These are phyloP conservation scores for Nepenthes gracilis DNA, from an alignment of 148 eudicot species.

Conservation along the genomic window DNA sequence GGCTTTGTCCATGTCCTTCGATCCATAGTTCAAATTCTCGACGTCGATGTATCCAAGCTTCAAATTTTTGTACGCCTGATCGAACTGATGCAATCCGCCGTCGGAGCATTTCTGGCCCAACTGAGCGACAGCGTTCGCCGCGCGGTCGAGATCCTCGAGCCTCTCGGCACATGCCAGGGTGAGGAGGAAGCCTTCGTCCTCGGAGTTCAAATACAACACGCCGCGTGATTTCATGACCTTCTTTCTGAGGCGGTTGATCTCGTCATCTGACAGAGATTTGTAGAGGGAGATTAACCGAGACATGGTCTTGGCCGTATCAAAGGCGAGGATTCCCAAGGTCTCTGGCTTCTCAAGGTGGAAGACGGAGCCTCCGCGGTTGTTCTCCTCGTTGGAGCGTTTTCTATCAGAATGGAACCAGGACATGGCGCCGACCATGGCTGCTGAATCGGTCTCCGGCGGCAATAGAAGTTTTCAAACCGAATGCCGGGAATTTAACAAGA, in stretches of 20 bases:
- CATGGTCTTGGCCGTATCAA: conserved; percentile 67
- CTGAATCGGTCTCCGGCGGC: too few species aligned
- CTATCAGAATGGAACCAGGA: too few species aligned
- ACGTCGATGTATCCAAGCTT: conserved; percentile 40
- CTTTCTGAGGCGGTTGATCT: conserved; percentile 20
- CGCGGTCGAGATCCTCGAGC: conserved; percentile 69
- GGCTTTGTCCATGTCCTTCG: conserved; percentile 27
- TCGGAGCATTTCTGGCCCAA: conserved; percentile 52
- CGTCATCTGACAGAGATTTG: conserved; percentile 41
- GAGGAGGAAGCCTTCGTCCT: conserved; percentile 43
- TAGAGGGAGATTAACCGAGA: conserved; percentile 51
- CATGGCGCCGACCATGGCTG: too few species aligned
- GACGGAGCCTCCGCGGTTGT: background rate
- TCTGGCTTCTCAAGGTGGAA: conserved; percentile 10
- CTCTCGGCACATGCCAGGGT: conserved; percentile 66
- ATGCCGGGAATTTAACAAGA: too few species aligned
- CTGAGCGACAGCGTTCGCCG: conserved; percentile 36
- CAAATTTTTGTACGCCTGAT: conserved; percentile 38
- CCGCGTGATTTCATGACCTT: conserved; percentile 31
- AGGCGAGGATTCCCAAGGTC: conserved; percentile 47
- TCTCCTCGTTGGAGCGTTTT: too few species aligned
- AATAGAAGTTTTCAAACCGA: too few species aligned
- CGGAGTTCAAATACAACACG: conserved; percentile 43
- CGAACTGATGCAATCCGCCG: conserved; percentile 34
- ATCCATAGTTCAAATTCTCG: conserved; percentile 35